Evolutionary conservation across 768 basidiomycete genomes (phyloP).

Genomic region (Tulasnella sp.): DNA sequence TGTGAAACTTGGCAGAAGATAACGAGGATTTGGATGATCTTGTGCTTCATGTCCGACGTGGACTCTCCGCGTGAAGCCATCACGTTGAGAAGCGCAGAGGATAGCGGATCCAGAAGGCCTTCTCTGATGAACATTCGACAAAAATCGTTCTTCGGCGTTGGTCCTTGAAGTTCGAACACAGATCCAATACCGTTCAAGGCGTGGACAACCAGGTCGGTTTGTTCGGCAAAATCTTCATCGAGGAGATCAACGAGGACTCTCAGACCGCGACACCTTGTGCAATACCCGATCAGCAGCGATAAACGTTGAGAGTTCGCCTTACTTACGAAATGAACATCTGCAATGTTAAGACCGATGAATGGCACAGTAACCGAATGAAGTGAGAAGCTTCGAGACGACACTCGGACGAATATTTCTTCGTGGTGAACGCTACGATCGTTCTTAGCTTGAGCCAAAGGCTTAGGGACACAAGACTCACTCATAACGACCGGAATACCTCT

Average conservation of each 20-base stretch:
- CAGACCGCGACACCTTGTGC: constrained; percentile 77
- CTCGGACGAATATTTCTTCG: constrained; percentile 87
- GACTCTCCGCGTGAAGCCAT: constrained; percentile 57
- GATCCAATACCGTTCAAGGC: constrained; percentile 91
- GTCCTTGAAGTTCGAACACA: constrained; percentile 90
- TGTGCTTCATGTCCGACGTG: constrained; percentile 68
- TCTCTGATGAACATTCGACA: constrained; percentile 97
- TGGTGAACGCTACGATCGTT: constrained; percentile 66
- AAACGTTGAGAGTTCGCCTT: not conserved
- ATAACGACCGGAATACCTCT: constrained; percentile 95
- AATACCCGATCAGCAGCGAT: not conserved
- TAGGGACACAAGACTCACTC: constrained; percentile 42
- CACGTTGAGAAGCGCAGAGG: constrained; percentile 81
- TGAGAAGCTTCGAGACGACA: constrained; percentile 92
- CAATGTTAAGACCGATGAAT: constrained; percentile 85
- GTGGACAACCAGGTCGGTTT: constrained; percentile 83
- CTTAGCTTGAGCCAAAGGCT: constrained; percentile 9
- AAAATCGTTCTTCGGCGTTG: constrained; percentile 97
- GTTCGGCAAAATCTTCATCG: constrained; percentile 91
- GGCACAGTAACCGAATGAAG: constrained; percentile 86
- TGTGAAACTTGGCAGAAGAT: constrained; percentile 97
- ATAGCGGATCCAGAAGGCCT: constrained; percentile 86
- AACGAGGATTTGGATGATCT: constrained; percentile 80
- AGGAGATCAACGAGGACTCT: constrained; percentile 91
- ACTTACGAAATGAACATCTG: constrained; percentile 99